phyloP scores from a whole-genome alignment of 2,329 filamentous ascomycete species.

The Trichophyton benhamiae region DNA sequence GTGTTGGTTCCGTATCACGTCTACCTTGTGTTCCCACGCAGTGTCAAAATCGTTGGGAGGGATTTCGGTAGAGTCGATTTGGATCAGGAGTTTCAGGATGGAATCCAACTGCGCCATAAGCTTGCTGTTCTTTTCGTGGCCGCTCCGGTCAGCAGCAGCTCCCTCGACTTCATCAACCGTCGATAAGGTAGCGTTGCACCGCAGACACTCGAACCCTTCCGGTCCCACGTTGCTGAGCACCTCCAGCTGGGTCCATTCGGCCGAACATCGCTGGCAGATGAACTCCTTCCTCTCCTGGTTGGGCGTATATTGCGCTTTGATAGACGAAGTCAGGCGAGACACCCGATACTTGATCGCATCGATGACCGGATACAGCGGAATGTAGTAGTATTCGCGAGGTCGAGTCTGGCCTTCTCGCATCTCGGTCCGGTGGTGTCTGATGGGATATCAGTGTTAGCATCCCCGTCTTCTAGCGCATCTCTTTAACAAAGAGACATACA shows the following conservation, averaged over 20 bases:
- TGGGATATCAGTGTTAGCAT: conserved; percentile 12
- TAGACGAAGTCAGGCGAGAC: conserved; percentile 74
- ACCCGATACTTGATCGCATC: conserved; percentile 94
- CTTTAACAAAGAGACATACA: conserved; percentile 42
- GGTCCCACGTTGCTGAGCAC: conserved; percentile 61
- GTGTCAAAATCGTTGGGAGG: conserved; percentile 39
- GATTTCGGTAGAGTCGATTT: conserved; percentile 37
- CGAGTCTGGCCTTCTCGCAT: conserved; percentile 68
- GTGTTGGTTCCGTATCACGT: conserved; percentile 33
- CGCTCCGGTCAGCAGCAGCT: conserved; percentile 32
- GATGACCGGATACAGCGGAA: conserved; percentile 86
- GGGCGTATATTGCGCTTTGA: conserved; percentile 70
- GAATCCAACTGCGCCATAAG: conserved; percentile 38
- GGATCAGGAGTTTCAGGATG: conserved; percentile 36
- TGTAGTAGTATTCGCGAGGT: conserved; percentile 88
- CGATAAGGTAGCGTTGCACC: conserved; percentile 47
- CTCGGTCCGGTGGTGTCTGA: conserved; percentile 60
- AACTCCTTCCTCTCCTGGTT: conserved; percentile 85
- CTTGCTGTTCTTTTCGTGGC: conserved; percentile 39
- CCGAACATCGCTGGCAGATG: conserved; percentile 65
- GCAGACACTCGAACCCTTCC: conserved; percentile 69
- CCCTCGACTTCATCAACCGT: conserved; percentile 36
- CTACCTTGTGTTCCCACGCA: conserved; percentile 38
- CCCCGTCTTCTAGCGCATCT: neutral
- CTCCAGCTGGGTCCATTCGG: conserved; percentile 82